phyloP scores from a whole-genome alignment of 208 protist species.

The Endotrypanum monterogeii region DNA sequence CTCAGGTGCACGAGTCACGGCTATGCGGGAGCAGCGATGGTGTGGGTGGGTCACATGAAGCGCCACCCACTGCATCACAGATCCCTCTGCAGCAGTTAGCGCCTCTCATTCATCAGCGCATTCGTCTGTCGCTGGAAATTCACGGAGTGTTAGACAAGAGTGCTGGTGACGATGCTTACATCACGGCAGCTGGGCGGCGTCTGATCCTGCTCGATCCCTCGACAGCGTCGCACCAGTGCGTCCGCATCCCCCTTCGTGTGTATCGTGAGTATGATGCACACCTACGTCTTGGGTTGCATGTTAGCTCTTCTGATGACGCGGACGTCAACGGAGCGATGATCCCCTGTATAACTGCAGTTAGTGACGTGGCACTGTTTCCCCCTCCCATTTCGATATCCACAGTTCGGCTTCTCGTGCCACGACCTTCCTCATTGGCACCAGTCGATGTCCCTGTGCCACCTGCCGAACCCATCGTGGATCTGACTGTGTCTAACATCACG shows the following conservation, averaged over 20 bases:
- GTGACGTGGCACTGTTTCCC: neutral
- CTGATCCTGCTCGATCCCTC: neutral
- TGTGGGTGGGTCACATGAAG: too few relatives aligned
- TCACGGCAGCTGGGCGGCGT: neutral
- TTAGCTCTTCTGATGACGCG: neutral
- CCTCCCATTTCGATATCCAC: neutral
- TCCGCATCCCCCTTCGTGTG: slow-evolving; percentile 5
- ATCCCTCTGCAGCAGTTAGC: neutral
- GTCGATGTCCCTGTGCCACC: neutral
- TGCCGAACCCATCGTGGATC: slow-evolving; percentile 14
- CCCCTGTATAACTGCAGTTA: neutral
- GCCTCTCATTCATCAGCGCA: neutral
- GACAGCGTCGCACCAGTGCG: neutral
- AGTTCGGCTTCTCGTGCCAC: slow-evolving; percentile 4
- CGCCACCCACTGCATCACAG: too few relatives aligned
- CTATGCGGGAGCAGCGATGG: neutral
- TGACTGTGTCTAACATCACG: slow-evolving; percentile 18
- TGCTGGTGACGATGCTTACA: neutral
- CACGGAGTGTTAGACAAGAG: neutral
- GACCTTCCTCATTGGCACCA: neutral
- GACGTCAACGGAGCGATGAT: neutral
- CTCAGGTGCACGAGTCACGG: neutral
- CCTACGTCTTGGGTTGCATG: slow-evolving; percentile 7
- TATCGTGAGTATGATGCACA: slow-evolving; percentile 19
- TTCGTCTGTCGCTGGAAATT: slow-evolving; percentile 8